Evolutionary conservation across 345 rosid genomes (phyloP).

Genomic region (Streptanthus diversifolius): DNA sequence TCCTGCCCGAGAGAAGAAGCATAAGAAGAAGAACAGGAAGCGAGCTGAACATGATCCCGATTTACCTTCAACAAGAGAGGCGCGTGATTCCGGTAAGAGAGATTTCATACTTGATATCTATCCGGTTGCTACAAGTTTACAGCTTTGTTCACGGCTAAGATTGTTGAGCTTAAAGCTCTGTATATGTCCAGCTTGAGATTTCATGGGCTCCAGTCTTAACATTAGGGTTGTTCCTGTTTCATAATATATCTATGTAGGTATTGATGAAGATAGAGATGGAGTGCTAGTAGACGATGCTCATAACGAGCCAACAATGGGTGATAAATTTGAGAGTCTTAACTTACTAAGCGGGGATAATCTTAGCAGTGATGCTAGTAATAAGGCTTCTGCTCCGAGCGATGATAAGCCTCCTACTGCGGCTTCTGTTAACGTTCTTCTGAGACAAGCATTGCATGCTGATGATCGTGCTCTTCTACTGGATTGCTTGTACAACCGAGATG

Average conservation of each 20-base stretch:
- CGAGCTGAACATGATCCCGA: slow-evolving; percentile 34
- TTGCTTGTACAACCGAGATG: slow-evolving; percentile 83
- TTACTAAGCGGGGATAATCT: slow-evolving; percentile 37
- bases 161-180: background rate
- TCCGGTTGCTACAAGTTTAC: background rate
- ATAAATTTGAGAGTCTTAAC: slow-evolving; percentile 63
- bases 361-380: slow-evolving; percentile 35
- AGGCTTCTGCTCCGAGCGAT: slow-evolving; percentile 29
- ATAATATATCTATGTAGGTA: slow-evolving; percentile 35
- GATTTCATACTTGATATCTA: background rate
- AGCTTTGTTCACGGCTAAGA: background rate
- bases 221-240: background rate
- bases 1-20: slow-evolving; percentile 20
- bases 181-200: background rate
- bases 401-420: slow-evolving; percentile 85
- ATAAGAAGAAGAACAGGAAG: slow-evolving; percentile 29
- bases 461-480: slow-evolving; percentile 83
- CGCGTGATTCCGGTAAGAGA: slow-evolving; percentile 28
- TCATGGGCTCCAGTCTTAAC: background rate
- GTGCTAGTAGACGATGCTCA: slow-evolving; percentile 55
- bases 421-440: slow-evolving; percentile 75
- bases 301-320: slow-evolving; percentile 92
- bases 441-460: slow-evolving; percentile 84
- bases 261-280: slow-evolving; percentile 64
- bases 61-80: background rate